Base-by-base conservation (phyloP, 2,329 filamentous ascomycete species). In the Alternaria triticina region DNA sequence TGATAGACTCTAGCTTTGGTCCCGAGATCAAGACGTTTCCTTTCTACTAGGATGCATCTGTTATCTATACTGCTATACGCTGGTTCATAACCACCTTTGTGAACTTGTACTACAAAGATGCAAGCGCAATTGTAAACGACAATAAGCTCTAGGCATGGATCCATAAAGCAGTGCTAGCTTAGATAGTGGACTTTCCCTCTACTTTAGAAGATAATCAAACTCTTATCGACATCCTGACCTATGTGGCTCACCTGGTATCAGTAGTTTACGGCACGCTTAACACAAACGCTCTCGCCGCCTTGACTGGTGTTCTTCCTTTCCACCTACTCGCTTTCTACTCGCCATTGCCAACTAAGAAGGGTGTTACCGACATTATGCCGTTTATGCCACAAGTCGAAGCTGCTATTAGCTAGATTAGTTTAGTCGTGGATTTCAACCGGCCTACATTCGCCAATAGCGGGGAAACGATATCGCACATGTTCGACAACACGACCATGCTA, bases 311-410 rank as follows among this genome's bases (percentile, higher is more conserved):
- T n/a, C 59, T 62, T 44, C 59, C 59, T 49, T 45, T 62, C 8
- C 59, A 62, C 28, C 54, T 54, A 23, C 50, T 55, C n/a, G 54
- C 59, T 11, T 54, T 62, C 33, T 46, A 62, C 54, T 27, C 28
- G 28, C 59, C 55, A 3, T 30, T 62, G 40, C 60, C 50, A 17
- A 33, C 22, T 8, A 15, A 27, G n/a, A 56, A 56, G 47, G 54
- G 6, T 3, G 54, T 33, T n/a, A 43, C 13, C 5, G 43, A 56
- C 10, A 46, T 56, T 17, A 56, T 46, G 54, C 25, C 43, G 2
- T 56, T 56, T 27, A 20, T 56, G 54, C 54, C 54, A 30, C 54
- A 56, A 27, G 40, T 46, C 8, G 43, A 56, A n/a, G 54, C 54
- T 33, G 45, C 54, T 36, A 28, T 56, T 11, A 25, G 54, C 45